Evolutionary conservation across 2,329 filamentous ascomycete genomes (phyloP).

Genomic region (Venturia effusa): DNA sequence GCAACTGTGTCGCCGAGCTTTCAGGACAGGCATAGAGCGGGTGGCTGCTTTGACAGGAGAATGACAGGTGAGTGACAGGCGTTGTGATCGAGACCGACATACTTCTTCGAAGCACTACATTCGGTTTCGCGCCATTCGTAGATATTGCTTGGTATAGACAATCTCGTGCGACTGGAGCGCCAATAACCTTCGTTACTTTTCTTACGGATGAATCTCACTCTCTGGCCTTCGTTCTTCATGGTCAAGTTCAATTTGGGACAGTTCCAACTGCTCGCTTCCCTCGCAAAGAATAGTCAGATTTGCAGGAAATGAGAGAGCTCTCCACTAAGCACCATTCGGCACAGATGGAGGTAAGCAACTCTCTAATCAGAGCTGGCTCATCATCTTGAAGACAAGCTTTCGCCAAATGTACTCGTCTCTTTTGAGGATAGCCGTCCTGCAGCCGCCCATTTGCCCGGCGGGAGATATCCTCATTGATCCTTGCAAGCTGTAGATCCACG

Average conservation of each 20-base stretch:
- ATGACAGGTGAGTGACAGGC: constrained; percentile 4
- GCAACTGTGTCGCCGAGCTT: background rate
- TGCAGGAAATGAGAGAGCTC: background rate
- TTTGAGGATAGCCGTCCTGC: background rate
- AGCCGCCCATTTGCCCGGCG: background rate
- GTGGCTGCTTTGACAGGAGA: constrained; percentile 4
- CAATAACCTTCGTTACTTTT: background rate
- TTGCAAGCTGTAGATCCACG: background rate
- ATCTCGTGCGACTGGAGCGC: background rate
- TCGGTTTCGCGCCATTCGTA: background rate
- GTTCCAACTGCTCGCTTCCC: background rate
- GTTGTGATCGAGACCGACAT: background rate
- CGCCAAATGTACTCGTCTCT: background rate
- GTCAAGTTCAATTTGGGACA: background rate
- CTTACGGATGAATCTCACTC: background rate
- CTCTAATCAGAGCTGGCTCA: background rate
- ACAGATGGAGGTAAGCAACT: background rate
- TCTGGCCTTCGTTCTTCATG: background rate
- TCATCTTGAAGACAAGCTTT: background rate
- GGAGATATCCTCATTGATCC: background rate
- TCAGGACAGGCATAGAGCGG: background rate
- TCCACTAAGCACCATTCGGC: background rate
- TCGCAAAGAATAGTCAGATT: background rate
- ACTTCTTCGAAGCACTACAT: background rate
- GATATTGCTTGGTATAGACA: background rate